These are phyloP conservation scores for Elsinoe ampelina DNA, from an alignment of 2,329 filamentous ascomycete genomes.

Conservation along the genomic window DNA sequence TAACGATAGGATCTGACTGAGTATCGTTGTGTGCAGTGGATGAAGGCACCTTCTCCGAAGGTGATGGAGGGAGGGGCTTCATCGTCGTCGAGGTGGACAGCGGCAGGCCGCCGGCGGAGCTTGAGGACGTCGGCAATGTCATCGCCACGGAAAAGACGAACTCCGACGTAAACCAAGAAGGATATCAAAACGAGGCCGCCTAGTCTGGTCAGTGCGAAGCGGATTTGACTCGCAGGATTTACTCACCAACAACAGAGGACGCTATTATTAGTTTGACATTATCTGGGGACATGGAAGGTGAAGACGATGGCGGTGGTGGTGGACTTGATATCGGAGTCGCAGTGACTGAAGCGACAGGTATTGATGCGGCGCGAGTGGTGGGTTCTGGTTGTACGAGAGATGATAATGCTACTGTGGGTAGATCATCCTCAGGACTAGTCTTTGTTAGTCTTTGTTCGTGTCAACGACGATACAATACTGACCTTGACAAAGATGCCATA, in stretches of 20 bases:
- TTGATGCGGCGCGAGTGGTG: not conserved
- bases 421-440: not conserved
- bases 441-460: not conserved
- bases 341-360: conserved; percentile 8
- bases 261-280: conserved; percentile 9
- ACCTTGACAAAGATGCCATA: not conserved
- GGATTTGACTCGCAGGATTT: not conserved
- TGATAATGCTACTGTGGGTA: conserved; percentile 8
- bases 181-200: conserved; percentile 14
- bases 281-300: conserved; percentile 7
- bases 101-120: conserved; percentile 10
- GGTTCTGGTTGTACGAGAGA: not conserved
- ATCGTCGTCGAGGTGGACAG: conserved; percentile 11
- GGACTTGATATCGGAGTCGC: not conserved
- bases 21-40: conserved; percentile 17
- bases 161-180: conserved; percentile 15
- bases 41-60: conserved; percentile 2
- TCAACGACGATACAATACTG: not conserved
- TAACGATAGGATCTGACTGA: conserved; percentile 15
- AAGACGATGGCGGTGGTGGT: conserved; percentile 5
- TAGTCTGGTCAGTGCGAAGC: conserved; percentile 1
- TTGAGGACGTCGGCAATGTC: conserved; percentile 16
- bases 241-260: conserved; percentile 13
- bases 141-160: conserved; percentile 13
- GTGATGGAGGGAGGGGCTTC: not conserved